Conservation (phyloP, 2,329 filamentous ascomycete species). For the Colletotrichum sp. region DNA sequence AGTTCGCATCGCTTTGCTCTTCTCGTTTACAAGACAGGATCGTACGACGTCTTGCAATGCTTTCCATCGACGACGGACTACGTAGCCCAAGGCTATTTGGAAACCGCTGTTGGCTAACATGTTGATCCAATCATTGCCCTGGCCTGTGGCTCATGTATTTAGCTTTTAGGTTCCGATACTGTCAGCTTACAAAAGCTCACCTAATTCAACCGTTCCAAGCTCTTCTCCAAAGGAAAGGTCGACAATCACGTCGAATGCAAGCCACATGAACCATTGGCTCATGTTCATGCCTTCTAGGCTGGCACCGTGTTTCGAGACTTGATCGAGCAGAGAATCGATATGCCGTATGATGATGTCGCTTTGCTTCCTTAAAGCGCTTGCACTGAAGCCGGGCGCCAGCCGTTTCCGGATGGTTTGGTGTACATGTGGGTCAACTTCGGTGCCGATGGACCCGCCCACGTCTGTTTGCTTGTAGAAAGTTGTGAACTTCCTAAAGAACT, state of each 20-base stretch:
- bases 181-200: not conserved
- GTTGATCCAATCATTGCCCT: not conserved
- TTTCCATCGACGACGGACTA: not conserved
- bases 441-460: constrained; percentile 21
- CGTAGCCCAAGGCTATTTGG: not conserved
- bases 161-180: not conserved
- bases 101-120: constrained; percentile 9
- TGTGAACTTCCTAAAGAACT: constrained; percentile 10
- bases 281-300: constrained; percentile 32
- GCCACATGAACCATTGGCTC: constrained; percentile 29
- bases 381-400: constrained; percentile 26
- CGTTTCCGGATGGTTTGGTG: constrained; percentile 9
- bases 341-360: constrained; percentile 36
- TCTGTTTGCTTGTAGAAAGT: not conserved
- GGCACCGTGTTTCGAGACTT: not conserved
- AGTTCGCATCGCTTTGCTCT: not conserved
- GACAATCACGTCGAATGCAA: constrained; percentile 34
- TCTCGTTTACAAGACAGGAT: not conserved
- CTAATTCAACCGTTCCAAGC: constrained; percentile 27
- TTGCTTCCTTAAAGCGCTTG: constrained; percentile 25
- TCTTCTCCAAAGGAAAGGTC: constrained; percentile 32
- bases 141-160: not conserved
- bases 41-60: not conserved
- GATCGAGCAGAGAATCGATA: constrained; percentile 40
- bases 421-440: not conserved